Percentiles rank a stretch among this genome's conserved stretches.
These are phyloP conservation scores for Grifola frondosa DNA, from an alignment of 1,284 basidiomycete genomes.

Conservation along the genomic window DNA sequence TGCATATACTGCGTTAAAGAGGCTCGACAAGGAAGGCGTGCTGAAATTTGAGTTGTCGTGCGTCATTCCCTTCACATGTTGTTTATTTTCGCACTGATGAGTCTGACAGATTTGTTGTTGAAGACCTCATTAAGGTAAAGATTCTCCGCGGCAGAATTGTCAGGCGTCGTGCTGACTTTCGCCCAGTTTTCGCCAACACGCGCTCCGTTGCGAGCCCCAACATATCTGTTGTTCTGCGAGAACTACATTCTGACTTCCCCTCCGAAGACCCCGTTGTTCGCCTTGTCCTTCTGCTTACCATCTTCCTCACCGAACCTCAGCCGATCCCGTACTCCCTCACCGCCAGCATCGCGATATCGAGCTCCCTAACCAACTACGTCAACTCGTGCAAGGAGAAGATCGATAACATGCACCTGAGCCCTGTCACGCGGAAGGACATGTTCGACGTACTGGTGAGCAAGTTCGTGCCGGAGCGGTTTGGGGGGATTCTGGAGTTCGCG, in stretches of 20 bases:
- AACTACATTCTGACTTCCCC: slow-evolving; percentile 64
- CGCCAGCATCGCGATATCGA: slow-evolving; percentile 2
- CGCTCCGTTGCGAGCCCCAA: slow-evolving; percentile 56
- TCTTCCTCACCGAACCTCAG: slow-evolving; percentile 48
- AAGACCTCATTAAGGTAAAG: slow-evolving; percentile 60
- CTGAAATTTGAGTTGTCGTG: slow-evolving; percentile 59
- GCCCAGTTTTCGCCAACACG: slow-evolving; percentile 64
- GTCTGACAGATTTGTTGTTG: slow-evolving; percentile 46
- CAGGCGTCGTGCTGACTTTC: slow-evolving; percentile 1
- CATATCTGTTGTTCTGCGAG: slow-evolving; percentile 52
- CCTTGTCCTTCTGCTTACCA: slow-evolving; percentile 62
- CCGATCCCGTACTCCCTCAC: slow-evolving; percentile 37
- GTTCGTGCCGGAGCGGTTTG: slow-evolving; percentile 58
- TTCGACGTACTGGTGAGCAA: slow-evolving; percentile 63
- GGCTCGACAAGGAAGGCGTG: slow-evolving; percentile 57
- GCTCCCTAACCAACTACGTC: slow-evolving; percentile 29
- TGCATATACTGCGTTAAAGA: slow-evolving; percentile 65
- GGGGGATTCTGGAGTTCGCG: slow-evolving; percentile 54
- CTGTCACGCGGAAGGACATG: slow-evolving; percentile 57
- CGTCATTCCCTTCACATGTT: slow-evolving; percentile 23
- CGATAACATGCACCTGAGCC: slow-evolving; percentile 50
- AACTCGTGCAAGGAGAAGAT: slow-evolving; percentile 38
- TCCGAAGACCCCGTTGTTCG: slow-evolving; percentile 57
- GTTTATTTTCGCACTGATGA: slow-evolving; percentile 4
- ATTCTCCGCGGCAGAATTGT: neutral